Conservation (phyloP, 208 protist genomes). For the Perkinsela sp. region DNA sequence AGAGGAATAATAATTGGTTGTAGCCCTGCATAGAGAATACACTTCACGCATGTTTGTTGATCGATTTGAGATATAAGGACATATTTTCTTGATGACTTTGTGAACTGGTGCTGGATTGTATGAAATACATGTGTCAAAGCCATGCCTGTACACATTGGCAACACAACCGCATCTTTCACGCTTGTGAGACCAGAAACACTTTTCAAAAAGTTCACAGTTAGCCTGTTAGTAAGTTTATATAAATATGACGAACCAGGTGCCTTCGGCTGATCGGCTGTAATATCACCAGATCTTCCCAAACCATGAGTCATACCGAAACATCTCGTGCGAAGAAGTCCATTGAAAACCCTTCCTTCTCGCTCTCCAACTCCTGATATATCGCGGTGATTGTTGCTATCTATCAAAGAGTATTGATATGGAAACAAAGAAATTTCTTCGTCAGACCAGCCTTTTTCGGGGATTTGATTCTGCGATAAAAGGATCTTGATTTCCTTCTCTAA, state of each 20-base stretch:
- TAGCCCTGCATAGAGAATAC: slow-evolving; percentile 57
- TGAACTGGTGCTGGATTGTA: slow-evolving; percentile 12
- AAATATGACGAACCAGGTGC: slow-evolving; percentile 82
- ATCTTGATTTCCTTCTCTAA: slow-evolving; percentile 4
- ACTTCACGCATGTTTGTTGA: slow-evolving; percentile 91
- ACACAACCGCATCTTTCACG: slow-evolving; percentile 23
- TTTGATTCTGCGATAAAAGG: slow-evolving; percentile 44
- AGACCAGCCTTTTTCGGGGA: slow-evolving; percentile 53
- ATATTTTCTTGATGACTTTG: slow-evolving; percentile 9
- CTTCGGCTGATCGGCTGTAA: slow-evolving; percentile 80
- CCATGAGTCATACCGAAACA: slow-evolving; percentile 72
- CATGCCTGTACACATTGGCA: slow-evolving; percentile 87
- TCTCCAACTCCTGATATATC: slow-evolving; percentile 77
- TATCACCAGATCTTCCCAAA: slow-evolving; percentile 75
- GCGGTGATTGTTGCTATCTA: slow-evolving; percentile 71
- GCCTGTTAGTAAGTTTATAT: slow-evolving; percentile 47
- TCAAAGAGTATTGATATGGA: slow-evolving; percentile 60
- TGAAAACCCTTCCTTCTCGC: slow-evolving; percentile 70
- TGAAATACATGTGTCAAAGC: slow-evolving; percentile 45
- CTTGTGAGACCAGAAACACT: slow-evolving; percentile 14
- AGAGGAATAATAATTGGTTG: slow-evolving; percentile 18
- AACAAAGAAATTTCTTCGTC: slow-evolving; percentile 55
- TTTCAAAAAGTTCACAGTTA: slow-evolving; percentile 45
- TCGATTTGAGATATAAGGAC: slow-evolving; percentile 86
- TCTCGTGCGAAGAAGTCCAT: slow-evolving; percentile 33